phyloP scores from a whole-genome alignment of 257 asterid genomes.

The Fraxinus americana region DNA sequence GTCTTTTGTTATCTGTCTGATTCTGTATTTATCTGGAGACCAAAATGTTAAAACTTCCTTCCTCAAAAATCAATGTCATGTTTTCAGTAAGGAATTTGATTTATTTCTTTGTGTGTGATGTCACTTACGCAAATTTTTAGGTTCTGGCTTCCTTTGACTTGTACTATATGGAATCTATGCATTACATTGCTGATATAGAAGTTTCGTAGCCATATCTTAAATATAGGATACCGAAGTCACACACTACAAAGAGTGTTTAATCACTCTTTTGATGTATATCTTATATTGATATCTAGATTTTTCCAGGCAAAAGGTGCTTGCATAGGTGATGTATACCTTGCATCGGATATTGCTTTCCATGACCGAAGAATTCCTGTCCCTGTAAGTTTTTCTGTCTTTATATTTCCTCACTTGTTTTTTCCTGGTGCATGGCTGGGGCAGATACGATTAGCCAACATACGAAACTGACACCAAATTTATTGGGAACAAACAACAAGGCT shows the following conservation, averaged over 20 bases:
- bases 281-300: conserved; percentile 27
- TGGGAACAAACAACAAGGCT: background rate
- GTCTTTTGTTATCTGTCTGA: background rate
- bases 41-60: background rate
- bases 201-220: background rate
- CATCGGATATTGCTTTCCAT: conserved; percentile 84
- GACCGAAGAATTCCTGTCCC: conserved; percentile 97
- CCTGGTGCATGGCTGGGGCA: background rate
- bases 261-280: conserved; percentile 20
- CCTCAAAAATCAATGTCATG: background rate
- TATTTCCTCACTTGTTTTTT: background rate
- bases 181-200: conserved; percentile 2
- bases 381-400: conserved; percentile 46
- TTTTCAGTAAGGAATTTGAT: background rate
- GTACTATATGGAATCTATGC: background rate
- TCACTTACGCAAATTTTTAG: background rate
- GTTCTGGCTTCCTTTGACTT: background rate
- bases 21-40: background rate
- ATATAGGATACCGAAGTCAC: conserved; percentile 6
- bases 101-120: background rate
- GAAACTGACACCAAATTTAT: background rate
- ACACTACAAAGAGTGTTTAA: conserved; percentile 3
- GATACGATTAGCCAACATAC: background rate
- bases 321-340: conserved; percentile 84
- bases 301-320: conserved; percentile 96